Percentiles rank a stretch among this genome's conserved stretches.
These are phyloP conservation scores for Dictyostelium citrinum DNA, from an alignment of 78 protist genomes.

Conservation along the genomic window DNA sequence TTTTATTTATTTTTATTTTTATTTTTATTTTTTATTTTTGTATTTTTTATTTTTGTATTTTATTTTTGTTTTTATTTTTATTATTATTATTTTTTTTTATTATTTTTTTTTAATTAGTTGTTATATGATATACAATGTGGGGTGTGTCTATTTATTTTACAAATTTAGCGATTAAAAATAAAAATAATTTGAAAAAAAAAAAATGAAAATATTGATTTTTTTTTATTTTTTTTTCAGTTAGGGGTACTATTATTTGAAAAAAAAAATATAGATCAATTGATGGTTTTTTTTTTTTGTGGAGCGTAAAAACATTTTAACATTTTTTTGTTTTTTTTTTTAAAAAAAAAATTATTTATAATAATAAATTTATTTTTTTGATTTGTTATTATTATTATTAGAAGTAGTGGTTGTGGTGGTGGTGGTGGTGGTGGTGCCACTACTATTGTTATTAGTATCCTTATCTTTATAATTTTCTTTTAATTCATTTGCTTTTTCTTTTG, in stretches of 20 bases:
- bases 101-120: not conserved
- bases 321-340: too few species aligned
- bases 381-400: not conserved
- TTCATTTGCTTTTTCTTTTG: slow-evolving; percentile 45
- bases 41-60: not conserved
- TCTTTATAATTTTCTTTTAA: slow-evolving; percentile 3
- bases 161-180: not conserved
- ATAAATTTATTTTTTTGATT: not conserved
- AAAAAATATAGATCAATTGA: too few species aligned
- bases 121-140: not conserved
- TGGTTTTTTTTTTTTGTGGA: too few species aligned
- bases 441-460: not conserved
- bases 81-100: not conserved
- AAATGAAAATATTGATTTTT: too few species aligned
- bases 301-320: too few species aligned
- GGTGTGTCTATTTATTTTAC: not conserved
- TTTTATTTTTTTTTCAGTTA: not conserved
- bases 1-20: not conserved
- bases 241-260: not conserved
- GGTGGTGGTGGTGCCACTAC: not conserved
- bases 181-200: not conserved
- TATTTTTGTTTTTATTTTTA: not conserved
- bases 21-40: not conserved
- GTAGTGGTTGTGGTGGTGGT: not conserved
- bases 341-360: not conserved